Evolutionary conservation across 306 rosid genomes (phyloP), one percentile per base, ranked within the genome.

Genomic region (Cicer bijugum): DNA sequence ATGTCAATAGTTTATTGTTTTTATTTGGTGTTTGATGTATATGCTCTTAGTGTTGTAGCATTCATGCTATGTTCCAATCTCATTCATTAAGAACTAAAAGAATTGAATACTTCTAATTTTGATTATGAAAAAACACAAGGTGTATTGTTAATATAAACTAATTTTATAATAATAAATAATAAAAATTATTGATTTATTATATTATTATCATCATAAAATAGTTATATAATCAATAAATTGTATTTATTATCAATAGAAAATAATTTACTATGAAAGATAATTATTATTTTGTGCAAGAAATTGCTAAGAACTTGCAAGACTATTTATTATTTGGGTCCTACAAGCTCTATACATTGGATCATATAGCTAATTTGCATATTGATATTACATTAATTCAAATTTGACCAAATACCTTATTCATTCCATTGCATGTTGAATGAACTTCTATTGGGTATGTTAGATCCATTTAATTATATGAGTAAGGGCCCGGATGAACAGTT

Each of bases 1-100:
- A 78, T 75, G 81, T 78, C 72, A 84, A 74, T 74, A 23, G 78
- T 84, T 42, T 42, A 66, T 51, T 51, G 37, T 20, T 17, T 8
- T 20, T 11, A 71, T 48, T 65, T 48, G 58, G 52, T 55, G 44
- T 64, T 76, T 51, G 56, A 44, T 76, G 77, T 56, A 47, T 53
- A 47, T 53, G 56, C 71, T 56, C 35, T 20, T 68, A 47, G 20
- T 59, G 46, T 55, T 56, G 58, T 59, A 78, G 5, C 60, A 64
- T 57, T 1, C 56, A 0, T 67, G 40, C 10, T 56, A 19, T 74
- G n/a, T 53, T 75, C 20, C 69, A 65, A 47, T 50, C 28, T 16
- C 46, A 23, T 52, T 60, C 14, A 68, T 69, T 69, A 58, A 81
- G 58, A 23, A 37, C 60, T 23, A 28, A 8, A 53, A 23, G 7